These are phyloP conservation scores for Cladosporium cucumerinum DNA, from an alignment of 2,329 filamentous ascomycete species.

Conservation along the genomic window DNA sequence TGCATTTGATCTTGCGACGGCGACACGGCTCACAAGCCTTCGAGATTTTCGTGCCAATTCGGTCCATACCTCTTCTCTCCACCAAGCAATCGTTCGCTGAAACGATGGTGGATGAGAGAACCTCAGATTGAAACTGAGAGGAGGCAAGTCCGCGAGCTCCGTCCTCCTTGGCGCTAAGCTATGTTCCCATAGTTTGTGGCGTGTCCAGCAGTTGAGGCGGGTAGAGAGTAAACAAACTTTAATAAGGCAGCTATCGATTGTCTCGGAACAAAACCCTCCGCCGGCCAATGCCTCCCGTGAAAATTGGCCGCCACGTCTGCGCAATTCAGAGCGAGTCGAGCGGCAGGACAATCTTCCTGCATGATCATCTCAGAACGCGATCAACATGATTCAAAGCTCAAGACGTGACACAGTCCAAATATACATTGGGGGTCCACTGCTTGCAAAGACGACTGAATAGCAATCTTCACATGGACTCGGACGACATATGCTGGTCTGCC, in stretches of 20 bases:
- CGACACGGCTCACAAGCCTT: slow-evolving; percentile 18
- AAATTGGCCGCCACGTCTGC: background rate
- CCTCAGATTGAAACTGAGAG: background rate
- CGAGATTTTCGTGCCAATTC: background rate
- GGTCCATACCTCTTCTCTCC: background rate
- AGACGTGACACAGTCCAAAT: background rate
- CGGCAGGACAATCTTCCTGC: background rate
- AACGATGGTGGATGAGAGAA: background rate
- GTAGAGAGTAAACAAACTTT: background rate
- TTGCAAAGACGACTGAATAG: background rate
- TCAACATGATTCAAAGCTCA: background rate
- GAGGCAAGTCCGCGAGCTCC: background rate
- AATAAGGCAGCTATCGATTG: background rate
- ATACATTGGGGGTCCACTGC: background rate
- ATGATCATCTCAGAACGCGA: background rate
- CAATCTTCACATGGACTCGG: background rate
- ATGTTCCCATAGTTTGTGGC: background rate
- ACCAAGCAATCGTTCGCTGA: background rate
- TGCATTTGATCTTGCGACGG: slow-evolving; percentile 16
- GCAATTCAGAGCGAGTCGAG: background rate
- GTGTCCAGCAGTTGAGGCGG: too few species aligned
- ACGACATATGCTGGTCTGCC: background rate
- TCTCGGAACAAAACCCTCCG: background rate
- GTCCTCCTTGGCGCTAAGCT: background rate
- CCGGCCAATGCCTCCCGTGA: background rate